These are phyloP conservation scores for Cerioporus squamosus DNA, from an alignment of 1,284 basidiomycete genomes.

Conservation along the genomic window DNA sequence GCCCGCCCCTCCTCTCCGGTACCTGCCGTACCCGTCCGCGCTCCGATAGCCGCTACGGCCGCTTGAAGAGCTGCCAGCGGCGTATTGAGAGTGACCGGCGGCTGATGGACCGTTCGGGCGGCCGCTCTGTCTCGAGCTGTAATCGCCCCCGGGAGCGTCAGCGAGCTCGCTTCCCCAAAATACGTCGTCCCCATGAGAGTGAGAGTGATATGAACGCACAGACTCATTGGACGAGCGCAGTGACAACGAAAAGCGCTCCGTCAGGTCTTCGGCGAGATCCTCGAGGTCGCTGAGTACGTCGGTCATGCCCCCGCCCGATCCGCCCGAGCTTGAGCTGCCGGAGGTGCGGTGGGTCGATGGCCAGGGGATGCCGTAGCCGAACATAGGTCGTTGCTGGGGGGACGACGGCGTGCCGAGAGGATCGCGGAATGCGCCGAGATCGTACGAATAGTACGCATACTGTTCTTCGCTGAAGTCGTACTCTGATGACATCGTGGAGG, in stretches of 20 bases:
- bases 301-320: constrained; percentile 11
- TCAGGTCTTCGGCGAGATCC: constrained; percentile 23
- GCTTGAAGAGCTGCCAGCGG: constrained; percentile 14
- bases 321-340: constrained; percentile 12
- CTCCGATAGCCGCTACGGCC: constrained; percentile 19
- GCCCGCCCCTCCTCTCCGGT: constrained; percentile 31
- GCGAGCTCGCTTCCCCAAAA: constrained; percentile 12
- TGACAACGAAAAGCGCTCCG: constrained; percentile 21
- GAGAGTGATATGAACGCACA: constrained; percentile 8
- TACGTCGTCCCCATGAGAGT: constrained; percentile 7
- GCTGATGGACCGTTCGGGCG: constrained; percentile 26
- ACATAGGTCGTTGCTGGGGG: constrained; percentile 9
- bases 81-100: constrained; percentile 2
- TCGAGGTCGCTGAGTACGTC: constrained; percentile 24
- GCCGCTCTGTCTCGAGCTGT: constrained; percentile 20
- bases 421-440: constrained; percentile 21
- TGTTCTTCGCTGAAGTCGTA: constrained; percentile 24
- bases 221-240: constrained; percentile 1
- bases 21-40: constrained; percentile 27
- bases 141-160: constrained; percentile 21
- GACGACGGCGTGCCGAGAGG: constrained; percentile 13
- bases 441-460: constrained; percentile 18
- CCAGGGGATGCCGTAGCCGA: constrained; percentile 30
- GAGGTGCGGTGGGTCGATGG: constrained; percentile 22
- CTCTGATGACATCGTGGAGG: constrained; percentile 23